Percentiles rank a stretch among this genome's conserved stretches.
These are phyloP conservation scores for Globisporangium splendens DNA, from an alignment of 352 stramenopile species.

Conservation along the genomic window DNA sequence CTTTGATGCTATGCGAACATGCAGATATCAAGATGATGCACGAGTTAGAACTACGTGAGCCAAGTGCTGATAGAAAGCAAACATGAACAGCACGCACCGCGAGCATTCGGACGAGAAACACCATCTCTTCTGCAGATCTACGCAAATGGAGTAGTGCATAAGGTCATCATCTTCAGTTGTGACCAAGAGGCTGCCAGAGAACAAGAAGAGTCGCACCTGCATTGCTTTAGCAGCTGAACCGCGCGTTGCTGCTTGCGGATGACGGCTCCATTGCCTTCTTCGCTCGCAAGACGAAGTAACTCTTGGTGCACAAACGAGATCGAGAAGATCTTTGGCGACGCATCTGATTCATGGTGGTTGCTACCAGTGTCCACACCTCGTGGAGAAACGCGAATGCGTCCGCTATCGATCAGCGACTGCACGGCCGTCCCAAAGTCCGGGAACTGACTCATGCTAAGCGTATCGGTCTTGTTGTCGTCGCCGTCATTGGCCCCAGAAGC, in stretches of 20 bases:
- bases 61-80: background rate
- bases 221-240: conserved; percentile 50
- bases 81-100: conserved; percentile 33
- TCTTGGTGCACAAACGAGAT: conserved; percentile 51
- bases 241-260: conserved; percentile 61
- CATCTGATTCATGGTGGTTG: no score
- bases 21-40: no score
- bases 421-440: conserved; percentile 55
- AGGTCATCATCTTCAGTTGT: no score
- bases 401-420: conserved; percentile 38
- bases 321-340: conserved; percentile 15
- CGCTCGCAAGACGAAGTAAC: conserved; percentile 49
- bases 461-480: background rate
- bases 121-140: conserved; percentile 51
- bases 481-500: conserved; percentile 2
- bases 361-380: conserved; percentile 3
- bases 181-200: no score
- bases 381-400: conserved; percentile 27
- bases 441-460: conserved; percentile 15
- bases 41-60: background rate
- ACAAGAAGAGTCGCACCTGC: conserved; percentile 21
- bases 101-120: conserved; percentile 70
- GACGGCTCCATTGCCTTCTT: conserved; percentile 54
- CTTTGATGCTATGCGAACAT: conserved; percentile 60
- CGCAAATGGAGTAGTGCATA: no score